These are phyloP conservation scores for Penicillium silybi DNA, from an alignment of 495 filamentous ascomycete species.

Conservation along the genomic window DNA sequence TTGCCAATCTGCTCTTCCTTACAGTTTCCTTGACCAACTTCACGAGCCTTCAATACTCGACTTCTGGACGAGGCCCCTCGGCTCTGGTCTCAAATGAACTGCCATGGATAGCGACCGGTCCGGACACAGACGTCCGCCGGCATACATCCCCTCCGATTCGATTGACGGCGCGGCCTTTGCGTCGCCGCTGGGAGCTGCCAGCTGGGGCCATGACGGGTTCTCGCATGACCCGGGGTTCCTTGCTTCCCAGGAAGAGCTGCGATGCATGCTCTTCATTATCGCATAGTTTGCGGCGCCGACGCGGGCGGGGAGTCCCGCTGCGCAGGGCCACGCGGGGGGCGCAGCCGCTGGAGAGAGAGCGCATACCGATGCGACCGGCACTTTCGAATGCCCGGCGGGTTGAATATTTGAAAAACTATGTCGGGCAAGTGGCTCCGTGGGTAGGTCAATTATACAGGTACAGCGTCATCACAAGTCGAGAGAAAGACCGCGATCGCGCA, in stretches of 20 bases:
- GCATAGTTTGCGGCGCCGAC: constrained; percentile 34
- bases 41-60: neutral
- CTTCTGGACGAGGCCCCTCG: neutral
- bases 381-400: constrained; percentile 26
- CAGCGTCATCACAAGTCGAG: neutral
- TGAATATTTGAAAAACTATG: constrained; percentile 43
- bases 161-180: constrained; percentile 16
- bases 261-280: constrained; percentile 33
- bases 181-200: constrained; percentile 19
- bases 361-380: constrained; percentile 13
- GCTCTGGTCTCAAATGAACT: constrained; percentile 2
- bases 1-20: constrained; percentile 8
- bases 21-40: constrained; percentile 9
- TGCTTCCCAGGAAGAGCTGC: constrained; percentile 37
- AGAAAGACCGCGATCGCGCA: neutral
- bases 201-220: constrained; percentile 35
- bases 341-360: neutral
- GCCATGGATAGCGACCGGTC: constrained; percentile 6
- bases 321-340: constrained; percentile 1
- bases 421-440: constrained; percentile 43
- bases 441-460: constrained; percentile 9
- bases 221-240: constrained; percentile 36
- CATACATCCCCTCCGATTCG: constrained; percentile 19
- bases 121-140: constrained; percentile 2
- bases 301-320: constrained; percentile 19